Percentiles rank a stretch among this genome's conserved stretches.
Evolutionary conservation across 495 filamentous ascomycete species (phyloP).

Genomic region (Aspergillus carlsbadensis): DNA sequence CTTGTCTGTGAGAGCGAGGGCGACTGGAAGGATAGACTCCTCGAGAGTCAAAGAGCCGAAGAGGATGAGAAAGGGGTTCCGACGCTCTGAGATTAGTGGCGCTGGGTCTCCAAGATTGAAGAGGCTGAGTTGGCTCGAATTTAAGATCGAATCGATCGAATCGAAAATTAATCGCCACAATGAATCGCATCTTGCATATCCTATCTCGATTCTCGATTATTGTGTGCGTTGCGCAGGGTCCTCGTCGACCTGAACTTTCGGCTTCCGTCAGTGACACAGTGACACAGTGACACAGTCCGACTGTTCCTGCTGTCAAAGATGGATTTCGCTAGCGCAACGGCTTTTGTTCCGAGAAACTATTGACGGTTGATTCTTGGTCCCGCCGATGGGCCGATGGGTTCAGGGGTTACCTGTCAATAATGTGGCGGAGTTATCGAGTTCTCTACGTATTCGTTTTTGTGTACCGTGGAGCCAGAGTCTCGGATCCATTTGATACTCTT

Average conservation of each 20-base stretch:
- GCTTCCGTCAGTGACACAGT: not conserved
- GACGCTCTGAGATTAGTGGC: not conserved
- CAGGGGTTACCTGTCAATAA: constrained; percentile 5
- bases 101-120: not conserved
- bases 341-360: constrained; percentile 7
- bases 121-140: not conserved
- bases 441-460: too few species aligned
- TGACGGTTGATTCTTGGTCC: not conserved
- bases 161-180: not conserved
- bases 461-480: too few species aligned
- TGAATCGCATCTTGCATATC: not conserved
- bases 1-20: not conserved
- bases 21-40: not conserved
- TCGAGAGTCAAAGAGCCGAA: not conserved
- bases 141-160: not conserved
- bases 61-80: not conserved
- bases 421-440: too few species aligned
- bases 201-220: not conserved
- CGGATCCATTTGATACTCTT: too few species aligned
- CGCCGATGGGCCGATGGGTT: not conserved
- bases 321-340: constrained; percentile 7
- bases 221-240: too few species aligned
- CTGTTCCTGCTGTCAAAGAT: constrained; percentile 2
- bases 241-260: too few species aligned
- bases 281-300: not conserved